Percentiles rank a stretch among this genome's conserved stretches.
phyloP scores from a whole-genome alignment of 306 rosid species.

The Chamaecrista fasciculata region DNA sequence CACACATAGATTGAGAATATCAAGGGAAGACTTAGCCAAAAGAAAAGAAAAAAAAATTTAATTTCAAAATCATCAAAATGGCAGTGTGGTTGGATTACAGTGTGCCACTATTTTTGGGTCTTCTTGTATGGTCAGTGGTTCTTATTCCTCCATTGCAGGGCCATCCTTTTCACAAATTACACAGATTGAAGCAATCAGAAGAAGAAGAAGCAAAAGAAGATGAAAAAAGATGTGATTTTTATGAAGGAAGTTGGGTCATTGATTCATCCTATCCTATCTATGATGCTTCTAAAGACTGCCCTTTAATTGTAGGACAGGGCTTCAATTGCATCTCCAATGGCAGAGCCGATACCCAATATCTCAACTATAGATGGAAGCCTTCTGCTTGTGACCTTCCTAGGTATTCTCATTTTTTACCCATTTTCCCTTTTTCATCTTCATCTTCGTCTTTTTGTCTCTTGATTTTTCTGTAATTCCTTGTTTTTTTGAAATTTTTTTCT shows the following conservation, averaged over 20 bases:
- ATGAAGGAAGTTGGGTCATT: slow-evolving; percentile 48
- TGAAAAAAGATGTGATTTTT: slow-evolving; percentile 35
- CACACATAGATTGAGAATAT: neutral
- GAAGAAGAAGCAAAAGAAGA: neutral
- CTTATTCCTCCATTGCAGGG: slow-evolving; percentile 11
- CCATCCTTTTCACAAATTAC: neutral
- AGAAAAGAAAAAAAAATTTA: no score
- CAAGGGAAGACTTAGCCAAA: neutral
- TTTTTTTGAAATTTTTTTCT: no score
- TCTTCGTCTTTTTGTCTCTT: no score
- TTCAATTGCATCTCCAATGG: slow-evolving; percentile 59
- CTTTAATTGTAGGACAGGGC: slow-evolving; percentile 50
- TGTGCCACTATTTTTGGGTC: neutral
- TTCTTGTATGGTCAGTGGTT: neutral
- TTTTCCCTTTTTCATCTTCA: no score
- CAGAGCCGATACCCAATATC: slow-evolving; percentile 49
- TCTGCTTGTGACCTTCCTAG: slow-evolving; percentile 53
- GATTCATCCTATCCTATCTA: slow-evolving; percentile 52
- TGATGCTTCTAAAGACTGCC: slow-evolving; percentile 41
- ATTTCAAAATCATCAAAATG: slow-evolving; percentile 31
- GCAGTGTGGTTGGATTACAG: neutral
- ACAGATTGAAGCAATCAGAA: neutral
- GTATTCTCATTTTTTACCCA: slow-evolving; percentile 29
- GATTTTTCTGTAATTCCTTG: no score
- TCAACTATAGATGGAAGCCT: slow-evolving; percentile 65